These are phyloP conservation scores for Trematosphaeria pertusa DNA, from an alignment of 2,329 filamentous ascomycete species.

Conservation along the genomic window DNA sequence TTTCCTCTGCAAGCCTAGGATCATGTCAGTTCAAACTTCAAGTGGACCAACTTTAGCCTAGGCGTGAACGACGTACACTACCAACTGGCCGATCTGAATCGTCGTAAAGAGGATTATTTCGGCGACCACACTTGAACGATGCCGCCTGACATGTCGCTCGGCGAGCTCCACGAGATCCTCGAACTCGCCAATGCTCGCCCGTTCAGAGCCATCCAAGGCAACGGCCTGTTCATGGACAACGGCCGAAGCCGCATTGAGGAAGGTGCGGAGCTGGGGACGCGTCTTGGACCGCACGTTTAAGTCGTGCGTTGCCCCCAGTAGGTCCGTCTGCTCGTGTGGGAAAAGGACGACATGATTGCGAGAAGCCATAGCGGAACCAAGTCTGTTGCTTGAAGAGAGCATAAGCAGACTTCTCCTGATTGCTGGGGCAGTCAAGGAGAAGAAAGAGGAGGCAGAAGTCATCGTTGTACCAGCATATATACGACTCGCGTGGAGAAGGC, in stretches of 20 bases:
- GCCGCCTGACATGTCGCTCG: slow-evolving; percentile 2
- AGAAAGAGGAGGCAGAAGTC: no score
- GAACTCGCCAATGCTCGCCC: slow-evolving; percentile 4
- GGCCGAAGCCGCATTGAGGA: background rate
- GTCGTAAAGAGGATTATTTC: slow-evolving; percentile 3
- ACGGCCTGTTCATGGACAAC: background rate
- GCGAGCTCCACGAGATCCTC: slow-evolving; percentile 5
- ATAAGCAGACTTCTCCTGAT: no score
- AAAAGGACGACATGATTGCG: background rate
- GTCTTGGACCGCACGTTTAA: slow-evolving; percentile 6
- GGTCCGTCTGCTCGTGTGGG: background rate
- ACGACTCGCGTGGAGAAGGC: no score
- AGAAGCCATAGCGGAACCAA: background rate
- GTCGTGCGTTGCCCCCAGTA: background rate
- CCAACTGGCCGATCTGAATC: slow-evolving; percentile 4
- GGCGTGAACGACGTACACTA: background rate
- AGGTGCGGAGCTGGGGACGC: slow-evolving; percentile 1
- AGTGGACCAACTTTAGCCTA: no score
- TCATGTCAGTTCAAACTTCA: background rate
- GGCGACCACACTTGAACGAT: background rate
- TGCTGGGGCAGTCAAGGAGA: no score
- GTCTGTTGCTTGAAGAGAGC: background rate
- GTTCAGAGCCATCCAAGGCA: slow-evolving; percentile 3
- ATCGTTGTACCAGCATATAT: no score
- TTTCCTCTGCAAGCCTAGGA: slow-evolving; percentile 1